A percentile compares a stretch with the other conserved stretches of the same genome.
Conservation (phyloP, 495 filamentous ascomycete genomes). For the Clavariopsis aquatica region DNA sequence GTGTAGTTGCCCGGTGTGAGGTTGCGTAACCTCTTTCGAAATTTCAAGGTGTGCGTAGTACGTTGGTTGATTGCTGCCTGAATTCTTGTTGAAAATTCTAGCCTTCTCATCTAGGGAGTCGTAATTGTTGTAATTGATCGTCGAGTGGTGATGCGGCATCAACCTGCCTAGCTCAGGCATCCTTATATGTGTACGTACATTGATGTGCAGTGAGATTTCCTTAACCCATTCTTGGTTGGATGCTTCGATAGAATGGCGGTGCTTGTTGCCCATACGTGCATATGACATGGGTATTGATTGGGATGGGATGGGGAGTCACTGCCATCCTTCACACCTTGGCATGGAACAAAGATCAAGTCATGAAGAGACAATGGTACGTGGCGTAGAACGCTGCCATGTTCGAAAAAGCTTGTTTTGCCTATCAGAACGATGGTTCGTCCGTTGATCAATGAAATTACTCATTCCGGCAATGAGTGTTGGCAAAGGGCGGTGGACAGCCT, state of each 20-base stretch:
- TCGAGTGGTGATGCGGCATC: not conserved
- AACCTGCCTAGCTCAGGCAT: not conserved
- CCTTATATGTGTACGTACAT: not conserved
- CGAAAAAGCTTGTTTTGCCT: not conserved
- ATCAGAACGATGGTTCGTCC: not conserved
- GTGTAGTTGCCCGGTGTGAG: too few relatives aligned
- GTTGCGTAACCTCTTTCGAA: too few relatives aligned
- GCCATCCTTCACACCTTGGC: not conserved
- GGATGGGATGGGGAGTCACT: not conserved
- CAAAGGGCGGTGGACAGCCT: not conserved
- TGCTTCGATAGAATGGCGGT: not conserved
- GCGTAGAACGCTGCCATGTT: not conserved
- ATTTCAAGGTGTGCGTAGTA: too few relatives aligned
- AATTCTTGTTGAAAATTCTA: too few relatives aligned
- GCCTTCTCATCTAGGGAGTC: not conserved
- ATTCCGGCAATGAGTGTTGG: not conserved
- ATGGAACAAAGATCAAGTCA: not conserved
- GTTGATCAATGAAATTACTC: not conserved
- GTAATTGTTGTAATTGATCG: not conserved
- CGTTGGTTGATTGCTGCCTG: too few relatives aligned
- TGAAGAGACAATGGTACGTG: not conserved
- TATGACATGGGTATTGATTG: not conserved
- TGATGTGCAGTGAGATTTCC: not conserved
- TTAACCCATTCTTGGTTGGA: not conserved
- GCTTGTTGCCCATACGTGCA: not conserved